Base-by-base conservation (phyloP, 257 asterid genomes). In the Lavandula angustifolia region DNA sequence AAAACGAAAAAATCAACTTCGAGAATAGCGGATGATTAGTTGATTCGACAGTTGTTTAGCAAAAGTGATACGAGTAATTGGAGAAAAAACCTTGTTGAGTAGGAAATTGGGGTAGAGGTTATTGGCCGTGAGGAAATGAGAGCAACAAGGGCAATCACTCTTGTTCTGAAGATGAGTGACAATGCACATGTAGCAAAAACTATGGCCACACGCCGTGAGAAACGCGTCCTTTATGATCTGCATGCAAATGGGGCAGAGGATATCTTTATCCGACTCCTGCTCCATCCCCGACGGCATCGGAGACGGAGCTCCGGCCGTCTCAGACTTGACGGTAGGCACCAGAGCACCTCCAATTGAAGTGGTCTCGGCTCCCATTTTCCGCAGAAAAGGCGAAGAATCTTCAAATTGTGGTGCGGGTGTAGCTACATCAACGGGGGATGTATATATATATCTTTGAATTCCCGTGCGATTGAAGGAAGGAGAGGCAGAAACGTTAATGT, bases 161-260 rank as follows among this genome's bases (percentile, higher is more conserved):
- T 89, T 92, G 68, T 89, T 87, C 73, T 77, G 80, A 37, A 92
- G 86, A 77, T 89, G 99, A 64, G 96, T 89, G 47, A 69, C 81
- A 27, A 92, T 92, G 57, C 97, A 92, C 86, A 82, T 87, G 71
- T 85, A 92, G 78, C 99, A 92, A 64, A 87, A 92, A 68, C 90
- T 92, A 76, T 92, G 98, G 0, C 98, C 98, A 54, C 98, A 92
- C 0, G 88, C 75, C 17, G 97, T 92, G 12, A 89, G 50, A 35
- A 89, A 92, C 1, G 97, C 97, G 41, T 89, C 99, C 83, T 84
- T 89, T 0, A 92, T 89, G 48, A 84, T 73, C 61, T 92, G 95
- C 94, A 92, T 87, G 81, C 99, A 89, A 51, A 92, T 92, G 66
- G 97, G 99, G 67, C 99, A 92, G 73, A 89, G 60, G 50, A 89